A percentile compares a stretch with the other conserved stretches of the same genome.
Evolutionary conservation across 2,329 filamentous ascomycete species (phyloP).

Genomic region (Fusarium brachygibbosum): DNA sequence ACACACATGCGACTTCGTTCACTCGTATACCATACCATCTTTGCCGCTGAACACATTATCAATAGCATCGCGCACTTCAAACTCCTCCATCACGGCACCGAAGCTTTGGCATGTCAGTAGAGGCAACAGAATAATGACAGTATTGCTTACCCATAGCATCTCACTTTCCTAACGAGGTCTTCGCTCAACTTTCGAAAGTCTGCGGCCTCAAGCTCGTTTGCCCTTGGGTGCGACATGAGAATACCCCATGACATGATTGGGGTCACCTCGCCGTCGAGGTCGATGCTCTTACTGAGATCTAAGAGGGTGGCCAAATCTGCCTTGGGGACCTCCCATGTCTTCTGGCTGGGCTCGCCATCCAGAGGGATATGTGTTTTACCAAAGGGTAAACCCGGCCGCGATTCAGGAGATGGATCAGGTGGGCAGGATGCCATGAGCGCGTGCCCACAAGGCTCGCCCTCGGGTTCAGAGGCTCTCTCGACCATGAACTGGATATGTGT

Average conservation of each 20-base stretch:
- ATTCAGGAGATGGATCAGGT: constrained; percentile 71
- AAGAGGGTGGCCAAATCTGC: constrained; percentile 84
- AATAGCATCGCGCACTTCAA: constrained; percentile 82
- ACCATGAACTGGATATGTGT: constrained; percentile 87
- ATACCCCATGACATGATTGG: constrained; percentile 96
- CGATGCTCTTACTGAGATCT: constrained; percentile 84
- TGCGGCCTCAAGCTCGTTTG: constrained; percentile 72
- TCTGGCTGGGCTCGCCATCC: constrained; percentile 63
- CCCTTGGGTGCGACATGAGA: constrained; percentile 78
- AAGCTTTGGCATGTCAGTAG: constrained; percentile 60
- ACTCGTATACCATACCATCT: constrained; percentile 25
- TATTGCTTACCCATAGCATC: constrained; percentile 88
- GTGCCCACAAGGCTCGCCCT: constrained; percentile 83
- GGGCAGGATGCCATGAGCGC: constrained; percentile 94
- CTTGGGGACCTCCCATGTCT: constrained; percentile 84
- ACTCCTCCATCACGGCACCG: constrained; percentile 74
- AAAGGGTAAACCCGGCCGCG: constrained; percentile 66
- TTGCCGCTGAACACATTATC: constrained; percentile 66
- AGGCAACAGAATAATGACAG: neutral
- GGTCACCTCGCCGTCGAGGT: constrained; percentile 91
- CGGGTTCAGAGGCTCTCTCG: constrained; percentile 69
- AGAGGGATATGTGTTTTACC: constrained; percentile 59
- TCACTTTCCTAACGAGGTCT: constrained; percentile 82
- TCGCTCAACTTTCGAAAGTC: constrained; percentile 81
- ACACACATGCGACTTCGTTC: neutral